Evolutionary conservation across 305 asterid species (phyloP).

Genomic region (Solanum hybrid): DNA sequence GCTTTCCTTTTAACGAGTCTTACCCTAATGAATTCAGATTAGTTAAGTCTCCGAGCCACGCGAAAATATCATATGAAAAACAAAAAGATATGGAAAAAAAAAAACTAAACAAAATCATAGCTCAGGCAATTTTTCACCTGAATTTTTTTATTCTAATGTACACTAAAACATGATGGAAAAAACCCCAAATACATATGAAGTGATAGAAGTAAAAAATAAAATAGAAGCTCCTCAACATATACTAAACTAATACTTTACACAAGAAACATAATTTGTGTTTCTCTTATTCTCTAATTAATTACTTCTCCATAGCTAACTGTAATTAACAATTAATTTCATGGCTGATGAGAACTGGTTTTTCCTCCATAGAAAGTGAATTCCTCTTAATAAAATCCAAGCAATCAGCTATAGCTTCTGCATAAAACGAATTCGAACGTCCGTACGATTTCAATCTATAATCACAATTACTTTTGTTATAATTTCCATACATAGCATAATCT

Average conservation of each 20-base stretch:
- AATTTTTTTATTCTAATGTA: not conserved
- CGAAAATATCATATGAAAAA: rapidly evolving
- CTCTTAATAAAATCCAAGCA: slow-evolving; percentile 59
- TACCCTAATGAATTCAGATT: not conserved
- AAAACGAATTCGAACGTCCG: slow-evolving; percentile 45
- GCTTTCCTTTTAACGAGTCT: rapidly evolving
- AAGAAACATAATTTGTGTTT: not conserved
- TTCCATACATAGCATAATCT: not conserved
- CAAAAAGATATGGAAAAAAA: not conserved
- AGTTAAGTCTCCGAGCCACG: not conserved
- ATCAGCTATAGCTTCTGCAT: slow-evolving; percentile 59
- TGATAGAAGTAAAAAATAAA: not conserved
- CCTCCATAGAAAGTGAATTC: slow-evolving; percentile 40
- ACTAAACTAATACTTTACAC: not conserved
- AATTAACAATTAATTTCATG: slow-evolving; percentile 6
- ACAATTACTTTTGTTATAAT: not conserved
- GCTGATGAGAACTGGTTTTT: slow-evolving; percentile 32
- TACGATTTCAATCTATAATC: slow-evolving; percentile 17
- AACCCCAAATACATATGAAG: not conserved
- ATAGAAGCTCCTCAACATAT: not conserved
- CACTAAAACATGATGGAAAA: not conserved
- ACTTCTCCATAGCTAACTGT: not conserved
- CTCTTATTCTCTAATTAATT: not conserved
- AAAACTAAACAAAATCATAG: not conserved
- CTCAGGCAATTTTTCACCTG: not conserved